Evolutionary conservation across 164 flowering plant species (phyloP).

Genomic region (Tinospora cordifolia): DNA sequence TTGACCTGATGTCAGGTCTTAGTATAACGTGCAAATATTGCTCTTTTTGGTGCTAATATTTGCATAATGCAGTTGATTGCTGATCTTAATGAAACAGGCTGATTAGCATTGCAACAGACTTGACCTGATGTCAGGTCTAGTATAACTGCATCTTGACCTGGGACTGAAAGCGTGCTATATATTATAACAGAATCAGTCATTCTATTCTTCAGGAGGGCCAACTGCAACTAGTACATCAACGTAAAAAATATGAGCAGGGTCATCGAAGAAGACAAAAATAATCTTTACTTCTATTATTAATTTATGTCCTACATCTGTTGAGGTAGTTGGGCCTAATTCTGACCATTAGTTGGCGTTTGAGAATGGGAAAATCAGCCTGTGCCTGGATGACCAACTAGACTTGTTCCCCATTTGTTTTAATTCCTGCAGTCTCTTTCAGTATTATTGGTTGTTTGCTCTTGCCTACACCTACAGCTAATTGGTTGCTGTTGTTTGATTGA

Average conservation of each 20-base stretch:
- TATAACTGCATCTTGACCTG: no score
- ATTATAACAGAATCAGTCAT: neutral
- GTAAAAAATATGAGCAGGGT: neutral
- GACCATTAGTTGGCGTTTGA: neutral
- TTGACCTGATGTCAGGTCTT: no score
- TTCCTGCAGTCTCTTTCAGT: neutral
- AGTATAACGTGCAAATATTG: no score
- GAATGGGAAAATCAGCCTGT: conserved; percentile 1
- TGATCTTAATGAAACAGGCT: no score
- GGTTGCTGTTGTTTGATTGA: neutral
- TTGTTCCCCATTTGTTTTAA: neutral
- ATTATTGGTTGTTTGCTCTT: neutral
- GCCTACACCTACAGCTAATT: neutral
- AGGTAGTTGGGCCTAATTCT: conserved; percentile 12
- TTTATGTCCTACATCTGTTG: no score
- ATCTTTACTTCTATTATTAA: no score
- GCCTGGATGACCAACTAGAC: conserved; percentile 4
- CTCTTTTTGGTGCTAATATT: no score
- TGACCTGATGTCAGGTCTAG: no score
- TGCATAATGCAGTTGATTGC: no score
- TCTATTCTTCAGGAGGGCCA: neutral
- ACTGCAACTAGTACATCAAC: neutral
- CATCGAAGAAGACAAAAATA: neutral
- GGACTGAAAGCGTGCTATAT: neutral
- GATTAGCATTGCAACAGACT: no score